These are phyloP conservation scores for Sicyos edulis DNA, from an alignment of 306 rosid species.

Conservation along the genomic window DNA sequence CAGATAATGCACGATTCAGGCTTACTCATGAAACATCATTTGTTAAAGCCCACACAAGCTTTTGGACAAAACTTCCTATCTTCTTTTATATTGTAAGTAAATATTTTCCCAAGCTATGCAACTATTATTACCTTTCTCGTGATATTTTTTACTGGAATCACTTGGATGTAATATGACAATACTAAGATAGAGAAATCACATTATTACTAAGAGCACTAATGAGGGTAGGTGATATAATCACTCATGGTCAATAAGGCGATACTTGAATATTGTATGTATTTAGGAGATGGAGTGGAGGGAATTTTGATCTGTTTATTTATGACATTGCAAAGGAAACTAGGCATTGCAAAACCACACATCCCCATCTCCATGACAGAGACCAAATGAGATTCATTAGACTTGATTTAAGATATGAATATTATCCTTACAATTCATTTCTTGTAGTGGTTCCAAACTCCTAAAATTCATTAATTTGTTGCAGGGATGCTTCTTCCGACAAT, in stretches of 20 bases:
- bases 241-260: not conserved
- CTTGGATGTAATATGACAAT: not conserved
- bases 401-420: not conserved
- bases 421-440: not conserved
- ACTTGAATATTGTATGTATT: not conserved
- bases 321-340: not conserved
- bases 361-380: not conserved
- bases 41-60: conserved; percentile 70
- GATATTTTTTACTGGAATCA: not conserved
- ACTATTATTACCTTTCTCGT: not conserved
- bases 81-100: conserved; percentile 69
- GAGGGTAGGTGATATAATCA: not conserved
- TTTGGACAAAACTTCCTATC: conserved; percentile 61
- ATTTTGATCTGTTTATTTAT: not conserved
- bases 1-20: conserved; percentile 75
- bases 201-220: not conserved
- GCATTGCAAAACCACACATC: not conserved
- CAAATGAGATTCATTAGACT: not conserved
- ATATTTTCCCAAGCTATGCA: conserved; percentile 12
- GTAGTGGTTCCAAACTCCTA: not conserved
- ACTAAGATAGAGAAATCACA: not conserved
- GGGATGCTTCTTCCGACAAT: conserved; percentile 88
- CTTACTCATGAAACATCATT: conserved; percentile 88
- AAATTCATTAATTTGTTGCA: conserved; percentile 26
- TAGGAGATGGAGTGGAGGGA: not conserved